Evolutionary conservation across 2,329 filamentous ascomycete genomes (phyloP), one percentile per base, ranked within the genome.

Genomic region (Sclerotinia nivalis): DNA sequence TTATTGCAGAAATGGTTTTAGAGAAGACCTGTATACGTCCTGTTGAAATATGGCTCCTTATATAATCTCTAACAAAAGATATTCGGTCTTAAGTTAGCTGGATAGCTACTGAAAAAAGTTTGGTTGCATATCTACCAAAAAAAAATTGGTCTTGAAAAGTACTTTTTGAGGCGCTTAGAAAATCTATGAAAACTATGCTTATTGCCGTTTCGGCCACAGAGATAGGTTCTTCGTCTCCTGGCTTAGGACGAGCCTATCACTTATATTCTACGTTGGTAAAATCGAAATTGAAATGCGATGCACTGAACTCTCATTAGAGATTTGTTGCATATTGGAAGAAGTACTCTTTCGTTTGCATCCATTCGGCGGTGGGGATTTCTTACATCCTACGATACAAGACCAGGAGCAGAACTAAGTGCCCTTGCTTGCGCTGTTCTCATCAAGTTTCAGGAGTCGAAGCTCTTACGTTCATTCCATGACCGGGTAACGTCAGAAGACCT

Each of bases 391-490:
- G 4, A 0, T 13, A 43, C 40, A 43, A 15, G 3, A 43, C 13
- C 13, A 15, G 13, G 5, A 40, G 34, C 40, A 15, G 3, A 43
- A 13, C 13, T 52, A 5, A 25, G 49, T 5, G 9, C 22, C 9
- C n/a, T 25, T 13, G 10, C 22, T 9, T 49, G 45, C 18, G 45
- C 20, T 22, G 12, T 20, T 34, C 28, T 1, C 18, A 56, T 3
- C 1, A 1, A 2, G 0, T 6, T 56, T 9, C 15, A 34, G 28
- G 9, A 56, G 5, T 6, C 25, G 20, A 10, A 2, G n/a, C 4
- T 25, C 25, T 15, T 13, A 13, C 13, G 34, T 9, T 56, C 34
- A 1, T 34, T 55, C 10, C 4, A 34, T 4, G 20, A 6, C 20
- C 18, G 28, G 28, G 3, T 56, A 22, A 0, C 2, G 7, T 31